A percentile compares a stretch with the other conserved stretches of the same genome.
Evolutionary conservation across 495 filamentous ascomycete species (phyloP).

Genomic region (Glutinoglossum americanum): DNA sequence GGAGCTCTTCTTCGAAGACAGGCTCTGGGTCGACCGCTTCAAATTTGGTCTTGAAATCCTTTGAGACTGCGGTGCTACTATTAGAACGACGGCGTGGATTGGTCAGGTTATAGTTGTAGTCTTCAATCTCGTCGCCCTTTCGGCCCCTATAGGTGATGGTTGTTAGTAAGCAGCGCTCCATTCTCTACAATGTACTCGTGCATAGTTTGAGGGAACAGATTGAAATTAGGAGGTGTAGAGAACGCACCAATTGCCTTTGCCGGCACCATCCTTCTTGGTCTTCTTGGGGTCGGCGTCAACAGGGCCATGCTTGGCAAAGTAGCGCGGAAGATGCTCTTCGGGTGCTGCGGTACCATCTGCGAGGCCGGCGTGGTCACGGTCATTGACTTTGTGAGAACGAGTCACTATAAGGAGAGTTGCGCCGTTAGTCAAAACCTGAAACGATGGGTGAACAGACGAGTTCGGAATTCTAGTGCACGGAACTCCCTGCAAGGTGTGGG

Average conservation of each 20-base stretch:
- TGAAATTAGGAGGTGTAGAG: not conserved
- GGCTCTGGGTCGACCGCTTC: constrained; percentile 67
- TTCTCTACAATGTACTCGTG: not conserved
- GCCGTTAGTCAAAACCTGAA: not conserved
- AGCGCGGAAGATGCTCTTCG: constrained; percentile 63
- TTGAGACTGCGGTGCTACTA: constrained; percentile 42
- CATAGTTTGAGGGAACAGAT: not conserved
- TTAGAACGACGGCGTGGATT: constrained; percentile 86
- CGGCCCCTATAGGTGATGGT: constrained; percentile 39
- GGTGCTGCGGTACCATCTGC: constrained; percentile 37
- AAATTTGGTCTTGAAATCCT: constrained; percentile 72
- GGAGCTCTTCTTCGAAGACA: constrained; percentile 68
- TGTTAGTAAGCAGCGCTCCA: constrained; percentile 2
- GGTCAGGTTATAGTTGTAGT: constrained; percentile 55
- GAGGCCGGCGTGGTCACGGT: constrained; percentile 59
- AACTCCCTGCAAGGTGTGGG: not conserved
- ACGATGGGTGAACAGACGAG: not conserved
- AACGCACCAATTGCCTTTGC: constrained; percentile 81
- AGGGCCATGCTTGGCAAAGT: constrained; percentile 75
- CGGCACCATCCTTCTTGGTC: constrained; percentile 88
- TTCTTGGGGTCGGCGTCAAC: constrained; percentile 69
- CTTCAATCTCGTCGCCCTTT: constrained; percentile 61
- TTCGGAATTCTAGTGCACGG: not conserved
- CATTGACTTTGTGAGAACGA: constrained; percentile 79
- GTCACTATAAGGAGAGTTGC: constrained; percentile 39